A percentile compares a stretch with the other conserved stretches of the same genome.
Evolutionary conservation across 2,329 filamentous ascomycete genomes (phyloP).

Genomic region (Alternaria hordeiaustralica): DNA sequence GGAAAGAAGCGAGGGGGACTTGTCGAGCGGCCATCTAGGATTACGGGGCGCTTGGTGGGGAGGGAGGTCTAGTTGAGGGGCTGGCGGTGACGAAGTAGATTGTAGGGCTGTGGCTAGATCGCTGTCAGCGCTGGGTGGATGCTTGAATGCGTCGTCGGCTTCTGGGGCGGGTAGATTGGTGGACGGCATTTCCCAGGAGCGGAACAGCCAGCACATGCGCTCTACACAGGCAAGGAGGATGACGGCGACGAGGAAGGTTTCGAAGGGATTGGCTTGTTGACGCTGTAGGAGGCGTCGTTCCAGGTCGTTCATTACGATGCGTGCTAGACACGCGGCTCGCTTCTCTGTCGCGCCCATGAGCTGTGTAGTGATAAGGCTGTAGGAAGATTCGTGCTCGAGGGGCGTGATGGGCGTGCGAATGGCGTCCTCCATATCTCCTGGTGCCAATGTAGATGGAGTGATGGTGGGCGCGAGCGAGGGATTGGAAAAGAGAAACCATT

Average conservation of each 20-base stretch:
- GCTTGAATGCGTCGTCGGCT: constrained; percentile 3
- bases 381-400: constrained; percentile 51
- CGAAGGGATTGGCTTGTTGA: constrained; percentile 63
- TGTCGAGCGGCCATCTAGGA: constrained; percentile 61
- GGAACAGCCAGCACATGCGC: constrained; percentile 65
- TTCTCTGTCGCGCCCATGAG: constrained; percentile 63
- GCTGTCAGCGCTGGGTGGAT: constrained; percentile 13
- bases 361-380: constrained; percentile 60
- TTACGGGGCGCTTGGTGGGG: constrained; percentile 20
- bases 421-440: constrained; percentile 38
- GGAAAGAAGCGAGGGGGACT: constrained; percentile 58
- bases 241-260: constrained; percentile 66
- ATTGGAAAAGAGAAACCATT: constrained; percentile 59
- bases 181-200: constrained; percentile 54
- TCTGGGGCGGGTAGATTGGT: not conserved
- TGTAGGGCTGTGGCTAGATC: constrained; percentile 36
- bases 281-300: constrained; percentile 66
- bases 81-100: constrained; percentile 14
- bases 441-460: constrained; percentile 39
- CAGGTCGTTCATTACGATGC: constrained; percentile 64
- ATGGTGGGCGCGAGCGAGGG: constrained; percentile 45
- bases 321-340: constrained; percentile 59
- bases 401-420: constrained; percentile 37
- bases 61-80: constrained; percentile 2
- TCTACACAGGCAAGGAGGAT: constrained; percentile 66